Evolutionary conservation across 495 filamentous ascomycete species (phyloP).

Genomic region (Aspergillus funiculosus): DNA sequence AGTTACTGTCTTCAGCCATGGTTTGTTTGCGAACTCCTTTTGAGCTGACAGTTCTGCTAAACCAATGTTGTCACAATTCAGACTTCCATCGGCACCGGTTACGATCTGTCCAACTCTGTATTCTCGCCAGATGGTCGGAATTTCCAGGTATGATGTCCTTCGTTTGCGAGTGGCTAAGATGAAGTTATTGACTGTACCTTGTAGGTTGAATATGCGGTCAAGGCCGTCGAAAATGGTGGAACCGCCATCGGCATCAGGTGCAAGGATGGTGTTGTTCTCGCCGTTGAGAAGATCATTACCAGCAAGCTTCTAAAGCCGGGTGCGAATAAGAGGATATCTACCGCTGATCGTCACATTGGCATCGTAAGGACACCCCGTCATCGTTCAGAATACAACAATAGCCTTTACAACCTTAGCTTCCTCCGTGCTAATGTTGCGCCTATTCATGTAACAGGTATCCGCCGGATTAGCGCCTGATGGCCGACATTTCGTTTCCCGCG

Average conservation of each 20-base stretch:
- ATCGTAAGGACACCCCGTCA: constrained; percentile 55
- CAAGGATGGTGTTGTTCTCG: constrained; percentile 94
- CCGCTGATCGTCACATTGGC: constrained; percentile 87
- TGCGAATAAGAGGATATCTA: constrained; percentile 94
- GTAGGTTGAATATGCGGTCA: constrained; percentile 93
- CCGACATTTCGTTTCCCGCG: constrained; percentile 88
- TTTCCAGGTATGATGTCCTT: constrained; percentile 63
- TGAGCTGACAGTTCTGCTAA: constrained; percentile 7
- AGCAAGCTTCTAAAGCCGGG: constrained; percentile 91
- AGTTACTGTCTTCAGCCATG: constrained; percentile 26
- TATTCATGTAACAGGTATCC: constrained; percentile 57
- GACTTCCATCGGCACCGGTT: constrained; percentile 99
- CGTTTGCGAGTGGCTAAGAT: neutral
- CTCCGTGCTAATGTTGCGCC: constrained; percentile 2
- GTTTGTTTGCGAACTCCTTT: constrained; percentile 21
- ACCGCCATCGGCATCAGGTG: constrained; percentile 95
- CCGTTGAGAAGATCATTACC: constrained; percentile 90
- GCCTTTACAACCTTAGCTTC: neutral
- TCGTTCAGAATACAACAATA: neutral
- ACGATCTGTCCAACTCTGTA: constrained; percentile 98
- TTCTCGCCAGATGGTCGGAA: constrained; percentile 98
- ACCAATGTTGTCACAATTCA: constrained; percentile 30
- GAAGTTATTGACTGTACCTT: constrained; percentile 9
- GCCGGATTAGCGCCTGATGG: constrained; percentile 92
- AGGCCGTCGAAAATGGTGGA: constrained; percentile 97